Evolutionary conservation across 768 basidiomycete genomes (phyloP).

Genomic region (Suillus discolor): DNA sequence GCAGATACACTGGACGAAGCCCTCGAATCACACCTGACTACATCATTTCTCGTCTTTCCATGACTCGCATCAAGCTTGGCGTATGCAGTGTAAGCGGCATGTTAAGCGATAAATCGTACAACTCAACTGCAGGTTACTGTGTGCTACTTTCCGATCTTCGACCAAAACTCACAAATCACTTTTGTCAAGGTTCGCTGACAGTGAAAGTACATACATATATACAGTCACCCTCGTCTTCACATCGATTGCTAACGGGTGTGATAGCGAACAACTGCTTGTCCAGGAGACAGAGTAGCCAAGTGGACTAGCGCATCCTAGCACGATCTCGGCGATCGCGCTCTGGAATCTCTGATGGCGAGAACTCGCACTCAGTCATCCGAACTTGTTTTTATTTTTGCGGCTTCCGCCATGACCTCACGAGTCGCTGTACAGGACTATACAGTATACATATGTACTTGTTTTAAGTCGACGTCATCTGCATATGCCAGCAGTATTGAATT

Average conservation of each 20-base stretch:
- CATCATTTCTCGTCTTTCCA: neutral
- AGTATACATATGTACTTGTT: neutral
- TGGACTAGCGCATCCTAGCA: neutral
- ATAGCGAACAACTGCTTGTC: neutral
- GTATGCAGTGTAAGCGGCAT: neutral
- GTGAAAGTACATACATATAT: neutral
- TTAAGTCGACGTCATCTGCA: neutral
- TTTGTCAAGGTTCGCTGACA: neutral
- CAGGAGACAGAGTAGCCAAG: neutral
- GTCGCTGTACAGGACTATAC: neutral
- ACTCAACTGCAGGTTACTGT: neutral
- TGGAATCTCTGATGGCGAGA: neutral
- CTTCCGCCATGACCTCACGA: neutral
- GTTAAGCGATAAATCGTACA: neutral
- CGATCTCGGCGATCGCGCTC: neutral
- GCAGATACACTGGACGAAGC: too few species aligned
- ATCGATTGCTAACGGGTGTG: neutral
- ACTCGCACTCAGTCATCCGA: neutral
- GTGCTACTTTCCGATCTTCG: neutral
- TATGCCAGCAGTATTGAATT: neutral
- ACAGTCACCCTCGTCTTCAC: neutral
- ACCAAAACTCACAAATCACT: neutral
- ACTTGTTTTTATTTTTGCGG: neutral
- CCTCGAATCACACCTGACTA: neutral
- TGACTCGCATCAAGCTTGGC: neutral